phyloP scores from a whole-genome alignment of 805 yeast genomes.

The Yarrowia sp. region DNA sequence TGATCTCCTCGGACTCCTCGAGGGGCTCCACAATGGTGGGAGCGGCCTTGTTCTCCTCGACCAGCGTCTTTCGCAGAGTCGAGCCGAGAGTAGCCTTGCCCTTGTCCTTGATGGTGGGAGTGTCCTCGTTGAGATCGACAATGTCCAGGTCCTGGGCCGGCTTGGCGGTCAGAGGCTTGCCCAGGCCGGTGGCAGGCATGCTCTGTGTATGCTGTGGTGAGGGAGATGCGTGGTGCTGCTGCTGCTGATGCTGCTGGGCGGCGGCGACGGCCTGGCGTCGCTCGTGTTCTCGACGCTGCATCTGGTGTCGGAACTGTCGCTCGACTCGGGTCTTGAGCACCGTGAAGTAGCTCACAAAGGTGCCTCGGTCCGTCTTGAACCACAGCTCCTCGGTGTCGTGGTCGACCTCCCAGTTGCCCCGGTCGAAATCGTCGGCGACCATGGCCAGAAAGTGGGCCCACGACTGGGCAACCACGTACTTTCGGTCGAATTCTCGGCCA shows the following conservation, averaged over 20 bases:
- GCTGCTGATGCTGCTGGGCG: slow-evolving; percentile 18
- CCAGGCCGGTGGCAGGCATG: slow-evolving; percentile 30
- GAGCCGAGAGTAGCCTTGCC: slow-evolving; percentile 36
- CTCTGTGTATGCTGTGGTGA: slow-evolving; percentile 34
- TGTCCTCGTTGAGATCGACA: slow-evolving; percentile 26
- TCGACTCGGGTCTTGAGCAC: slow-evolving; percentile 57
- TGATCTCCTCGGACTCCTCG: slow-evolving; percentile 25
- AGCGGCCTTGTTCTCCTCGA: slow-evolving; percentile 18
- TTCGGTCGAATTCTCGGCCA: slow-evolving; percentile 93
- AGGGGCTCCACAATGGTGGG: slow-evolving; percentile 7
- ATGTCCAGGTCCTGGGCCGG: slow-evolving; percentile 9
- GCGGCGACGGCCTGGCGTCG: slow-evolving; percentile 16
- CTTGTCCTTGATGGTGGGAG: slow-evolving; percentile 26
- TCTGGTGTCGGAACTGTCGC: slow-evolving; percentile 42
- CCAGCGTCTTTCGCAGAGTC: slow-evolving; percentile 24
- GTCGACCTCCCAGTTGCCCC: slow-evolving; percentile 77
- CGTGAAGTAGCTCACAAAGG: slow-evolving; percentile 68
- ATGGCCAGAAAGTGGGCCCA: slow-evolving; percentile 88
- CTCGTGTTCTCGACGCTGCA: slow-evolving; percentile 38
- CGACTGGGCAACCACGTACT: slow-evolving; percentile 81
- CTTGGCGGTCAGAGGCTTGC: slow-evolving; percentile 35
- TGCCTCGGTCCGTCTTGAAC: slow-evolving; percentile 71
- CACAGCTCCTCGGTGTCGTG: slow-evolving; percentile 65
- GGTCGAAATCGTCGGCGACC: slow-evolving; percentile 86
- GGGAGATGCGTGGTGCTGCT: slow-evolving; percentile 27